Base-by-base conservation (phyloP, 805 yeast species). In the Candida morakotiae region DNA sequence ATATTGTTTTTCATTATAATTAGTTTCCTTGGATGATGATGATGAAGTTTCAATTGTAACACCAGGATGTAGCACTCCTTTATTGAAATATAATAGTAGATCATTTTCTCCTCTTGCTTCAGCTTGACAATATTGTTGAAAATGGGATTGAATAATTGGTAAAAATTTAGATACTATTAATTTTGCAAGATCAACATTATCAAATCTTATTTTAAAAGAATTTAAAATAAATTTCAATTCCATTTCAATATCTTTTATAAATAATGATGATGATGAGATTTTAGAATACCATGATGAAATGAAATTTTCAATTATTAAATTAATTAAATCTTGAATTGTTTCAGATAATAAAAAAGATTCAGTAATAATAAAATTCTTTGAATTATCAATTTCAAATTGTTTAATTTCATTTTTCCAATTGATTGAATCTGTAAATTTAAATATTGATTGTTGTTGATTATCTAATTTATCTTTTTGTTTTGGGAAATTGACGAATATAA, bases 131-230 rank as follows among this genome's bases (percentile, higher is more conserved):
- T 71, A 85, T 6, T 64, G 61, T 6, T 64, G 60, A 41, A 82
- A 71, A 53, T 88, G 95, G 9, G 70, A 73, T 1, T 85, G 80
- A 1, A 87, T 5, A 1, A 81, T 47, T 0, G 96, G 96, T 5
- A 85, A 38, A 0, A 85, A 24, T 31, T 70, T 69, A 21, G 77
- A 60, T 1, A 86, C 79, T 2, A 83, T 42, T 21, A 87, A 51
- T 28, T 70, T 69, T 1, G 87, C 67, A 15, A 75, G 58, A 48
- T 86, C 87, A 1, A 79, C 40, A 0, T 52, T 48, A 0, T 43
- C 50, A 1, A 81, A 40, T 21, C 82, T 56, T 3, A 44, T 40
- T 18, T 70, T 69, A 6, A 87, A 35, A 14, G 58, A 58, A 7
- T 44, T 47, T 1, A 78, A 51, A 0, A 73, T 71, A 2, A 44